phyloP scores from a whole-genome alignment of 2,329 filamentous ascomycete species.

The Fusarium nisikadoi region DNA sequence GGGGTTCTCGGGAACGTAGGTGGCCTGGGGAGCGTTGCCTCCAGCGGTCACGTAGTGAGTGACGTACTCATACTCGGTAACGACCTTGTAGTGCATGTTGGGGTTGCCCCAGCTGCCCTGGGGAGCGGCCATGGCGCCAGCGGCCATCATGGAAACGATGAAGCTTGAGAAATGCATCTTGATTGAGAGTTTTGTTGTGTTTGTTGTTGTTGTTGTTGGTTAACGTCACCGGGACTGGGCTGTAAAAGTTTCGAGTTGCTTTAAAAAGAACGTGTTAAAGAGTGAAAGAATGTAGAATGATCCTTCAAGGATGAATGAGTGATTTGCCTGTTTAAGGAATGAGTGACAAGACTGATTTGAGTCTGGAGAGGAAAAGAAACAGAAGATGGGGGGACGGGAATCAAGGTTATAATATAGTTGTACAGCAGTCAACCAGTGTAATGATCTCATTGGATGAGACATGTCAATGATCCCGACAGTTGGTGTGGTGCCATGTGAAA shows the following conservation, averaged over 20 bases:
- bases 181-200: constrained; percentile 11
- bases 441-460: constrained; percentile 11
- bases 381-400: constrained; percentile 10
- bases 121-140: constrained; percentile 34
- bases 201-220: neutral
- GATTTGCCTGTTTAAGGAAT: constrained; percentile 16
- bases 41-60: constrained; percentile 29
- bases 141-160: constrained; percentile 23
- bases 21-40: neutral
- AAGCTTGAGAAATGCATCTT: constrained; percentile 40
- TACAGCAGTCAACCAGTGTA: constrained; percentile 1
- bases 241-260: constrained; percentile 1
- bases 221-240: constrained; percentile 33
- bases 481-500: constrained; percentile 23
- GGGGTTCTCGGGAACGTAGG: constrained; percentile 3
- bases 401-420: constrained; percentile 37
- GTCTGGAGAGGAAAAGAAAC: constrained; percentile 20
- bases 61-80: constrained; percentile 29
- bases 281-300: constrained; percentile 28
- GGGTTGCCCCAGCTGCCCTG: neutral
- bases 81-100: constrained; percentile 9
- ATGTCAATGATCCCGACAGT: constrained; percentile 8
- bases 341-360: constrained; percentile 34
- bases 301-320: constrained; percentile 36
- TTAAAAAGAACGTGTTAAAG: constrained; percentile 11